Conservation (phyloP, 2,329 filamentous ascomycete species). For the Thelonectria blattea region DNA sequence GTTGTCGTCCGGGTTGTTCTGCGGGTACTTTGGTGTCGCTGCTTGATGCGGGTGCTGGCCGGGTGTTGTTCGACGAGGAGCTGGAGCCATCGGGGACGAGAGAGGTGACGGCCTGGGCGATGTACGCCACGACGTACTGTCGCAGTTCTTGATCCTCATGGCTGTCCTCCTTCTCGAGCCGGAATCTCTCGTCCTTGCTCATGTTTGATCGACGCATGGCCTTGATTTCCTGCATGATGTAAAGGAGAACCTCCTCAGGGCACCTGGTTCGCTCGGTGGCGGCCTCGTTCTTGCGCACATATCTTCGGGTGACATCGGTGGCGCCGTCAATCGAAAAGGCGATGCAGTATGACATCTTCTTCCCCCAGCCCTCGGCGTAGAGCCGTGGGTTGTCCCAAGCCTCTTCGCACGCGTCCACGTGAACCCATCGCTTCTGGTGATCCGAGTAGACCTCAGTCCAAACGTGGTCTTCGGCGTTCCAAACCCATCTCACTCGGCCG, state of each 20-base stretch:
- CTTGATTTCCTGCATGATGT: conserved; percentile 91
- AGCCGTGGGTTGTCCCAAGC: conserved; percentile 93
- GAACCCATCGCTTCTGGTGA: conserved; percentile 93
- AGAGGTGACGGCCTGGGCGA: conserved; percentile 74
- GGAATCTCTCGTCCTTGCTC: conserved; percentile 83
- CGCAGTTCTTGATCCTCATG: conserved; percentile 78
- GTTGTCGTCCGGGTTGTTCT: conserved; percentile 63
- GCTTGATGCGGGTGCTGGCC: conserved; percentile 38
- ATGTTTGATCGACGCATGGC: conserved; percentile 82
- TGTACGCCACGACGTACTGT: conserved; percentile 74
- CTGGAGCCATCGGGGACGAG: conserved; percentile 60
- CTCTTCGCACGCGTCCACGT: conserved; percentile 93
- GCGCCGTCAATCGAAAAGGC: conserved; percentile 91
- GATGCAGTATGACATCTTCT: conserved; percentile 96
- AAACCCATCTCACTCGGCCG: conserved; percentile 92
- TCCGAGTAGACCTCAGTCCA: conserved; percentile 98
- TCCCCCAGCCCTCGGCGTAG: conserved; percentile 93
- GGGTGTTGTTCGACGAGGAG: conserved; percentile 32
- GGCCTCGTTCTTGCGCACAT: conserved; percentile 74
- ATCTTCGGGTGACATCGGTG: conserved; percentile 69
- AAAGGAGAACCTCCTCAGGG: conserved; percentile 87
- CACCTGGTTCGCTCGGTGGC: conserved; percentile 78
- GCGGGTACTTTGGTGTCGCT: conserved; percentile 67
- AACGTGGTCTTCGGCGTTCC: conserved; percentile 96
- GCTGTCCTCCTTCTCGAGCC: conserved; percentile 80